Percentiles rank a stretch among this genome's conserved stretches.
These are phyloP conservation scores for Leccinum subrobustum DNA, from an alignment of 1,284 basidiomycete genomes.

Conservation along the genomic window DNA sequence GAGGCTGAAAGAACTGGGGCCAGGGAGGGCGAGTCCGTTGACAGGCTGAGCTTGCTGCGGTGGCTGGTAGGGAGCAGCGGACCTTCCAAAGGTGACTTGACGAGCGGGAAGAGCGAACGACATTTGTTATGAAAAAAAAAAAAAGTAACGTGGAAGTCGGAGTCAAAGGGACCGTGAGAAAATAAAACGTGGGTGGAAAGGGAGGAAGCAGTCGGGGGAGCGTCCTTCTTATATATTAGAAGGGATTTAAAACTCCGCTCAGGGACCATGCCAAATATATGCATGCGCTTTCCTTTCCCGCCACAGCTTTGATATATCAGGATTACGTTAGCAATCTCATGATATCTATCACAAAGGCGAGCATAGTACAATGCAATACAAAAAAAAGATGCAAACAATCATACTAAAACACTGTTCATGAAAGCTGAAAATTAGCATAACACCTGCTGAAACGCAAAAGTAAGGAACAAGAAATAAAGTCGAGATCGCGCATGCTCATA, in stretches of 20 bases:
- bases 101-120: conserved; percentile 74
- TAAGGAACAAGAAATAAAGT: neutral
- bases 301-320: conserved; percentile 5
- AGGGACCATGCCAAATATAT: conserved; percentile 26
- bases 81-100: conserved; percentile 71
- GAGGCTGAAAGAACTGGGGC: conserved; percentile 48
- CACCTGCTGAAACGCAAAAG: neutral
- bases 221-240: conserved; percentile 29
- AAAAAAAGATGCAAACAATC: conserved; percentile 2
- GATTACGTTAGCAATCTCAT: neutral
- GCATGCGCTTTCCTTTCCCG: conserved; percentile 8
- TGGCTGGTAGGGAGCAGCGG: conserved; percentile 47
- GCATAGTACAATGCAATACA: conserved; percentile 1
- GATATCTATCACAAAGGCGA: neutral
- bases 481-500: neutral
- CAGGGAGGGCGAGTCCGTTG: conserved; percentile 50
- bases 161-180: conserved; percentile 32
- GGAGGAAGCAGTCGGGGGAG: conserved; percentile 9
- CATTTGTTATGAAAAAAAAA: conserved; percentile 38
- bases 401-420: conserved; percentile 8
- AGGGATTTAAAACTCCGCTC: conserved; percentile 31
- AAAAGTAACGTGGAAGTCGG: conserved; percentile 21
- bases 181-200: conserved; percentile 29
- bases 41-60: conserved; percentile 40
- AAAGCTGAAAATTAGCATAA: neutral